Evolutionary conservation across 345 rosid genomes (phyloP).

Genomic region (Ricinus communis): DNA sequence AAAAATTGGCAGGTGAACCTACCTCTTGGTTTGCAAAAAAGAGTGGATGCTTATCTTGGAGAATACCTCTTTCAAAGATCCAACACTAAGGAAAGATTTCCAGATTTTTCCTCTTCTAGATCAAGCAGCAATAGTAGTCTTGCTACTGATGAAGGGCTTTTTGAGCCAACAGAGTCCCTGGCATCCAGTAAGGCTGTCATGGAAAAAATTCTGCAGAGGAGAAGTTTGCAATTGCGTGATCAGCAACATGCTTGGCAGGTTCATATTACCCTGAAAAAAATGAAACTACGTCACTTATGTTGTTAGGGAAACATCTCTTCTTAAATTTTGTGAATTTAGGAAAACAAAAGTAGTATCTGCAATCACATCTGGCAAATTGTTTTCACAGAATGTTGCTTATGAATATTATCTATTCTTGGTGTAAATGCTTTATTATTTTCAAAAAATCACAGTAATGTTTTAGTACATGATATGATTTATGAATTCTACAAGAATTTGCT

Average conservation of each 20-base stretch:
- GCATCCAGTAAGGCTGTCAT: conserved; percentile 45
- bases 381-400: neutral
- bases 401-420: neutral
- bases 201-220: conserved; percentile 52
- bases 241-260: conserved; percentile 85
- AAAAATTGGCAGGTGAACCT: conserved; percentile 54
- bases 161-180: conserved; percentile 60
- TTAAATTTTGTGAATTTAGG: neutral
- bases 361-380: neutral
- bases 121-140: conserved; percentile 59
- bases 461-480: neutral
- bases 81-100: conserved; percentile 38
- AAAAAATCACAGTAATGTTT: neutral
- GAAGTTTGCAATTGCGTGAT: conserved; percentile 63
- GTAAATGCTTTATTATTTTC: neutral
- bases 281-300: conserved; percentile 13
- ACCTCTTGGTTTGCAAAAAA: conserved; percentile 54
- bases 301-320: neutral
- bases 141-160: conserved; percentile 63
- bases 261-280: conserved; percentile 25
- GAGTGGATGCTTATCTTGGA: conserved; percentile 60
- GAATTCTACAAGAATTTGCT: neutral
- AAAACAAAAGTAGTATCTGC: neutral
- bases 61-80: conserved; percentile 58
- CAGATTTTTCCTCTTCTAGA: conserved; percentile 51